Evolutionary conservation across 345 rosid genomes (phyloP).

Genomic region (Melastoma malabathricum): DNA sequence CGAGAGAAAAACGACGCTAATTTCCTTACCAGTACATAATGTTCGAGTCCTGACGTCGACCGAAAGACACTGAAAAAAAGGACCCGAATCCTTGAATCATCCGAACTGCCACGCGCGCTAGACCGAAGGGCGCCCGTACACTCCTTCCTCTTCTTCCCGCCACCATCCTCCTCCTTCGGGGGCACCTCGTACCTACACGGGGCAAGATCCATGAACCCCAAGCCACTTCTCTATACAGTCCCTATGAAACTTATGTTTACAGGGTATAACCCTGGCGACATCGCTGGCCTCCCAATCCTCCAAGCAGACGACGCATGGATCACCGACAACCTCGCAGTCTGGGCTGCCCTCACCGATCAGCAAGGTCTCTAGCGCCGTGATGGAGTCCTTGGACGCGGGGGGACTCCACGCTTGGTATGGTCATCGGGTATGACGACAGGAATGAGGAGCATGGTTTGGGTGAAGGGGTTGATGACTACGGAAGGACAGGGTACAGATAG

Average conservation of each 20-base stretch:
- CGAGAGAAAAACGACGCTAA: too few species aligned
- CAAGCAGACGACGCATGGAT: slow-evolving; percentile 51
- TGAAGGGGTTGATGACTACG: too few species aligned
- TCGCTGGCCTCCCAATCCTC: slow-evolving; percentile 40
- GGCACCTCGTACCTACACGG: slow-evolving; percentile 79
- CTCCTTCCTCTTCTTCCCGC: slow-evolving; percentile 16
- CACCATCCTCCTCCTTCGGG: slow-evolving; percentile 31
- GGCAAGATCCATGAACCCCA: slow-evolving; percentile 67
- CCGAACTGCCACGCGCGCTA: too few species aligned
- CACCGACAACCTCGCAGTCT: slow-evolving; percentile 7
- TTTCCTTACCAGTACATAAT: too few species aligned
- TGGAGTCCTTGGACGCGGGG: slow-evolving; percentile 74
- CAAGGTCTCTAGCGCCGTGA: slow-evolving; percentile 46
- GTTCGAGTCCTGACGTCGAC: too few species aligned
- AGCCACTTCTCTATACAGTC: slow-evolving; percentile 68
- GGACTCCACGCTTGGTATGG: slow-evolving; percentile 31
- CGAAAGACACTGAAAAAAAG: too few species aligned
- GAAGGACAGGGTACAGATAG: too few species aligned
- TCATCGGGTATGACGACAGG: slow-evolving; percentile 17
- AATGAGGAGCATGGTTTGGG: slow-evolving; percentile 17
- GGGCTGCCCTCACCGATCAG: slow-evolving; percentile 23
- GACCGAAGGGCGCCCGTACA: slow-evolving; percentile 22
- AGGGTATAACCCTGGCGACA: slow-evolving; percentile 60
- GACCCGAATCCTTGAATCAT: too few species aligned
- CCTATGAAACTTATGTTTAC: slow-evolving; percentile 65